phyloP scores from a whole-genome alignment of 2,329 filamentous ascomycete genomes.

The Arthrobotrys musiformis region DNA sequence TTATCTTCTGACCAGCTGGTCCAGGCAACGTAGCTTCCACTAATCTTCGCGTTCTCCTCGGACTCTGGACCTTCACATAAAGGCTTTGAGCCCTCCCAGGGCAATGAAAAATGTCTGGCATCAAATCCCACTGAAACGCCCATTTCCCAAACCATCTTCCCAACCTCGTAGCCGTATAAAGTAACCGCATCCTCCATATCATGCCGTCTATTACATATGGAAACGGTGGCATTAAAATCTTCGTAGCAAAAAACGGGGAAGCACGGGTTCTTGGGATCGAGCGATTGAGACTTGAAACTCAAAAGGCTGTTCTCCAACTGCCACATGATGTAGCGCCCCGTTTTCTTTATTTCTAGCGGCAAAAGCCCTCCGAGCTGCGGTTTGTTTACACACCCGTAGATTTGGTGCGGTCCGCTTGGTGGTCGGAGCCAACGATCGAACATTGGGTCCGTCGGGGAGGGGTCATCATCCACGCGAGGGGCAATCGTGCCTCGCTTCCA shows the following conservation, averaged over 20 bases:
- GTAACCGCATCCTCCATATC: conserved; percentile 4
- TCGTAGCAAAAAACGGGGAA: conserved; percentile 37
- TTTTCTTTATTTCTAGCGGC: background rate
- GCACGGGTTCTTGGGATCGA: conserved; percentile 18
- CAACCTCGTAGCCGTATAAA: conserved; percentile 15
- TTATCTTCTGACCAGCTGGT: conserved; percentile 42
- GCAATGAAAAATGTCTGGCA: background rate
- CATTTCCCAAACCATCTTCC: conserved; percentile 33
- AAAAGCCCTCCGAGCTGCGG: background rate
- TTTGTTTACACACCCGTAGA: background rate
- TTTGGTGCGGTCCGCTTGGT: background rate
- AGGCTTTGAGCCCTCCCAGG: conserved; percentile 1
- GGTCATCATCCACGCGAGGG: background rate
- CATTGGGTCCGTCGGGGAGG: background rate
- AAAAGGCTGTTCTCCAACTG: conserved; percentile 24
- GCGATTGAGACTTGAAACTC: background rate
- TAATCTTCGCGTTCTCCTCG: background rate
- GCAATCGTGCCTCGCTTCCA: background rate
- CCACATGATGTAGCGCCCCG: conserved; percentile 31
- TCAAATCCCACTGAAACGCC: background rate
- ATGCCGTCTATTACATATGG: conserved; percentile 17
- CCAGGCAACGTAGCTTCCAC: conserved; percentile 24
- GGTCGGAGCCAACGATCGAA: conserved; percentile 16
- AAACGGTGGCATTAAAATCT: background rate
- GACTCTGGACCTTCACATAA: conserved; percentile 11